Percentiles rank a stretch among this genome's conserved stretches.
These are phyloP conservation scores for Neodidymelliopsis sp. DNA, from an alignment of 2,329 filamentous ascomycete genomes.

Conservation along the genomic window DNA sequence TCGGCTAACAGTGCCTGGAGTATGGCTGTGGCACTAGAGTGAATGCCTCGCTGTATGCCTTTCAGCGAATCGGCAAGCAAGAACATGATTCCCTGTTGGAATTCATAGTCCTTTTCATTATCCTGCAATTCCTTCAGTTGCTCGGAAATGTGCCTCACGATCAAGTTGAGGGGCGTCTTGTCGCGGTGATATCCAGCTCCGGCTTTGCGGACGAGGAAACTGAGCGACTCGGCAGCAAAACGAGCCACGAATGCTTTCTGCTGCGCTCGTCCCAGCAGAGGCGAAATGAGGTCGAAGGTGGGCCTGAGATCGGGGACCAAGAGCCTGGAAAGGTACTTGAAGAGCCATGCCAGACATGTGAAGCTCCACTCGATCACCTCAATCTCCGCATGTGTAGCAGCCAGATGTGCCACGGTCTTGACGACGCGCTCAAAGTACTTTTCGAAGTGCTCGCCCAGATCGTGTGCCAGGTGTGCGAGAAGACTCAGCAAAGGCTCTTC, in stretches of 20 bases:
- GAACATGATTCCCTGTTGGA: conserved; percentile 88
- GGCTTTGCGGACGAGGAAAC: conserved; percentile 90
- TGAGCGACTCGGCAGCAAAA: conserved; percentile 94
- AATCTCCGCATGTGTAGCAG: conserved; percentile 76
- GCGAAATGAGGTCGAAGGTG: conserved; percentile 81
- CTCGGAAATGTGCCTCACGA: conserved; percentile 75
- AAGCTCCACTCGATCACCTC: conserved; percentile 99
- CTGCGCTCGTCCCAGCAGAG: conserved; percentile 80
- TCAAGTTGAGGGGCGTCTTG: conserved; percentile 68
- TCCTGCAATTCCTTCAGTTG: conserved; percentile 67
- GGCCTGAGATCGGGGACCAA: conserved; percentile 85
- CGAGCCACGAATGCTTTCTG: conserved; percentile 88
- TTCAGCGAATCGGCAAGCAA: conserved; percentile 85
- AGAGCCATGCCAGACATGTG: conserved; percentile 89
- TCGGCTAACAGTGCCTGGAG: conserved; percentile 58
- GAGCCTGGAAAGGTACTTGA: conserved; percentile 93
- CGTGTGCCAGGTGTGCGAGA: conserved; percentile 93
- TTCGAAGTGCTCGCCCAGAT: conserved; percentile 86
- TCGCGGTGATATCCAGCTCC: conserved; percentile 79
- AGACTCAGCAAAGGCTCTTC: conserved; percentile 87
- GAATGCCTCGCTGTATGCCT: conserved; percentile 65
- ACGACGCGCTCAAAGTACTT: conserved; percentile 83
- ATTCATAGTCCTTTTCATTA: conserved; percentile 69
- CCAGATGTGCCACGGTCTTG: conserved; percentile 77
- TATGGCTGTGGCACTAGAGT: conserved; percentile 64